A percentile compares a stretch with the other conserved stretches of the same genome.
phyloP scores from a whole-genome alignment of 1,139 yeast species.

The Diutina neorugosa region DNA sequence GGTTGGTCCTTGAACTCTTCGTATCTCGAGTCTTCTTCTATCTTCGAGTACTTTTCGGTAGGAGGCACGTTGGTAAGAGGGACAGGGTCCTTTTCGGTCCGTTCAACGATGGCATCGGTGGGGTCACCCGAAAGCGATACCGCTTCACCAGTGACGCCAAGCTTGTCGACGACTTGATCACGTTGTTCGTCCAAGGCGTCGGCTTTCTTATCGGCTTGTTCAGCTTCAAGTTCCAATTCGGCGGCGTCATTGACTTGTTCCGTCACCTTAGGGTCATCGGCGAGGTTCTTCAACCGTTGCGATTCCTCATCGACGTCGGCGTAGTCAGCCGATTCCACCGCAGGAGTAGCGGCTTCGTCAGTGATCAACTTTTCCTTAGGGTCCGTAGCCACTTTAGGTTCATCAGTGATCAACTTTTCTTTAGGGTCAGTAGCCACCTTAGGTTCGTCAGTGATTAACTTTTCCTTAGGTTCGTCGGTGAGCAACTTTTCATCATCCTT shows the following conservation, averaged over 20 bases:
- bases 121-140: slow-evolving; percentile 8
- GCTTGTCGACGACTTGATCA: slow-evolving; percentile 5
- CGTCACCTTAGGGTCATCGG: not conserved
- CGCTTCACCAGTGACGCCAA: slow-evolving; percentile 7
- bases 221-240: slow-evolving; percentile 7
- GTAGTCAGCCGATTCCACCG: not conserved
- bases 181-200: slow-evolving; percentile 7
- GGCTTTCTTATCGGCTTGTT: slow-evolving; percentile 7
- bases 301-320: not conserved
- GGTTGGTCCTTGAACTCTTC: slow-evolving; percentile 3
- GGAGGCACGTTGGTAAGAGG: not conserved
- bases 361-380: not conserved
- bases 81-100: slow-evolving; percentile 19
- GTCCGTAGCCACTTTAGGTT: not conserved
- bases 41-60: not conserved
- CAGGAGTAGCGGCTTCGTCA: not conserved
- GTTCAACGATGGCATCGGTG: slow-evolving; percentile 15
- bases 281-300: not conserved
- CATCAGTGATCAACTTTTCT: not conserved
- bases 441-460: not conserved
- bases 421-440: not conserved
- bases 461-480: not conserved
- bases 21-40: not conserved
- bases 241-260: not conserved
- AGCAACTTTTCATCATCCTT: not conserved